Conservation (phyloP, 1,139 yeast species). For the Geotrichum reessii region DNA sequence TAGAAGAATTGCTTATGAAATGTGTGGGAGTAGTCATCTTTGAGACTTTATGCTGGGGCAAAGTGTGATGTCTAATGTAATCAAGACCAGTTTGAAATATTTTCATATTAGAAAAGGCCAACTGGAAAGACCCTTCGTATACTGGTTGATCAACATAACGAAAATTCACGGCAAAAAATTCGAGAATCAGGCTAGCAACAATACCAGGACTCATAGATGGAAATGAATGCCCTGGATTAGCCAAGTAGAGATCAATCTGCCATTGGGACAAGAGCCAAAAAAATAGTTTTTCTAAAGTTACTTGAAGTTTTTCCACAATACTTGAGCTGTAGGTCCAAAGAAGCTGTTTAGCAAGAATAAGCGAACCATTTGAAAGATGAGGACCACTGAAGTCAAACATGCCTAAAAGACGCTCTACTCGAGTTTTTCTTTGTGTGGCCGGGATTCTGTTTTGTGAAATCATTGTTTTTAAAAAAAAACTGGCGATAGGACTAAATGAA, state of each 20-base stretch:
- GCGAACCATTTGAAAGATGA: conserved; percentile 12
- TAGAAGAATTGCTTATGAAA: not conserved
- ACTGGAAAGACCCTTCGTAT: conserved; percentile 5
- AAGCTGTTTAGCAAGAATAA: conserved; percentile 3
- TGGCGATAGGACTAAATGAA: conserved; percentile 7
- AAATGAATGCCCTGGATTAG: not conserved
- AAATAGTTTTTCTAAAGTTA: conserved; percentile 9
- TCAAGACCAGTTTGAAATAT: not conserved
- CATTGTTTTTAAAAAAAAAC: conserved; percentile 10
- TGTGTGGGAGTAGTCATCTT: not conserved
- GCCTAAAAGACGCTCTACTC: conserved; percentile 11
- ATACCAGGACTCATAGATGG: conserved; percentile 5
- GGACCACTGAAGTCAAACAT: conserved; percentile 18
- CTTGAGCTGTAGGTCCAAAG: conserved; percentile 4
- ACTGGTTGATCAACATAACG: not conserved
- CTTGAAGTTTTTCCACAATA: not conserved
- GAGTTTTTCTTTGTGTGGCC: not conserved
- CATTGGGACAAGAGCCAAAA: conserved; percentile 9
- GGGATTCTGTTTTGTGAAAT: conserved; percentile 6
- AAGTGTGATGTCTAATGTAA: not conserved
- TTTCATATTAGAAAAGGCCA: not conserved
- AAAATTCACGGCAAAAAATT: conserved; percentile 2
- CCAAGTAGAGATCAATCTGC: conserved; percentile 1
- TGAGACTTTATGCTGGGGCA: not conserved
- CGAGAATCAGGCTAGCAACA: conserved; percentile 3